Percentiles rank a stretch among this genome's conserved stretches.
phyloP scores from a whole-genome alignment of 208 protist species.

The Acanthamoeba polyphaga region DNA sequence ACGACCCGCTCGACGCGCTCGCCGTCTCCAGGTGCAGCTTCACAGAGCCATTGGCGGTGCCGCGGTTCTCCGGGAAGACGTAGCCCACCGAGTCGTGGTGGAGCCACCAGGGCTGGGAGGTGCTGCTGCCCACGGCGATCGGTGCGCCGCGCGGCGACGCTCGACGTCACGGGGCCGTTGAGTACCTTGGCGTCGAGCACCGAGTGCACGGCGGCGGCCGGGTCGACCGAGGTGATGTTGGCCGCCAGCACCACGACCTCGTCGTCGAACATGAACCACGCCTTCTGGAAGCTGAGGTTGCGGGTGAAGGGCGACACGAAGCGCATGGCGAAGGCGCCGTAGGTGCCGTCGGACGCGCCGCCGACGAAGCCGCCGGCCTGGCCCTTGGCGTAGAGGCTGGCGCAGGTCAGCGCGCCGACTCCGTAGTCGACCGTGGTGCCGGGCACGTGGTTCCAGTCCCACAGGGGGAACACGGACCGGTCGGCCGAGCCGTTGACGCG shows the following conservation, averaged over 20 bases:
- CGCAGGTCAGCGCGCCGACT: slow-evolving; percentile 12
- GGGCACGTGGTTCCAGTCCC: slow-evolving; percentile 49
- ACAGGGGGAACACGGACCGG: slow-evolving; percentile 18
- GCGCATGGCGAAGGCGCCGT: slow-evolving; percentile 5
- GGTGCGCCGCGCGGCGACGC: neutral
- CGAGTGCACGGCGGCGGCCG: neutral
- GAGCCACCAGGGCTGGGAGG: slow-evolving; percentile 29
- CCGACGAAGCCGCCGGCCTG: neutral
- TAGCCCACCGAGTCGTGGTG: slow-evolving; percentile 59
- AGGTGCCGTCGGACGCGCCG: neutral
- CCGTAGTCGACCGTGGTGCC: slow-evolving; percentile 50
- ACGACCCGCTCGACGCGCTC: neutral
- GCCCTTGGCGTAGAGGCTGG: neutral
- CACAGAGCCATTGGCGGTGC: neutral
- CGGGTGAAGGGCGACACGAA: slow-evolving; percentile 24
- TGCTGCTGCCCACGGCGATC: neutral
- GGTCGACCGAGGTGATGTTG: slow-evolving; percentile 23
- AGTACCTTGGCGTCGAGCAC: slow-evolving; percentile 27
- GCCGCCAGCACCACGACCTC: slow-evolving; percentile 29
- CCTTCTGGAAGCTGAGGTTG: slow-evolving; percentile 54
- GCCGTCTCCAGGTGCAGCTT: neutral
- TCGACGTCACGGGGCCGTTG: neutral
- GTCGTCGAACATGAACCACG: slow-evolving; percentile 58
- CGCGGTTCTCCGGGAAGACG: slow-evolving; percentile 24
- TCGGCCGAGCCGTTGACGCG: neutral